Conservation (phyloP, 139 green algal species). For the Chlorella sp. region DNA sequence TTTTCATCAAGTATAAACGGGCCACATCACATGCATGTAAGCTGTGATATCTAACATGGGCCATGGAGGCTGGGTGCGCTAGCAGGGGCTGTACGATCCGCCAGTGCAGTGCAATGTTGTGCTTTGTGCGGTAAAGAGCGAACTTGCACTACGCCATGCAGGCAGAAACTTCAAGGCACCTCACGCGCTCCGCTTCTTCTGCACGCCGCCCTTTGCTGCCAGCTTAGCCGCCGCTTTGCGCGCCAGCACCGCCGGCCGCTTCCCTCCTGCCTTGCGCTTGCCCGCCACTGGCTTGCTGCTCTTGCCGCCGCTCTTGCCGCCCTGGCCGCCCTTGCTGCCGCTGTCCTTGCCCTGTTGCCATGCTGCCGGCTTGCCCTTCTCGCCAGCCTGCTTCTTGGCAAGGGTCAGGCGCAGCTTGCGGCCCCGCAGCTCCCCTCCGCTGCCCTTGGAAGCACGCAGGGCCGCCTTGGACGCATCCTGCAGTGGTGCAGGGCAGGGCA, state of each 20-base stretch:
- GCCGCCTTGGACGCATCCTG: constrained; percentile 28
- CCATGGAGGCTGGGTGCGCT: too few species aligned
- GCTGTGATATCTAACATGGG: too few species aligned
- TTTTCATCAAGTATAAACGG: too few species aligned
- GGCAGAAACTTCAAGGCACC: too few species aligned
- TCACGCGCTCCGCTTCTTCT: too few species aligned
- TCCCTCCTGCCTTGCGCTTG: constrained; percentile 31
- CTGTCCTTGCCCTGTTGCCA: constrained; percentile 18
- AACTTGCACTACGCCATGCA: too few species aligned
- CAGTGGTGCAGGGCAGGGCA: too few species aligned
- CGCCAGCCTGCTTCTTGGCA: constrained; percentile 7
- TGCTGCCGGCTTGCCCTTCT: neutral
- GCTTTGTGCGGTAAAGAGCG: too few species aligned
- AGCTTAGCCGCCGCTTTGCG: constrained; percentile 33
- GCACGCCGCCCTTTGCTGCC: too few species aligned
- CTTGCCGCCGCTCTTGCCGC: neutral
- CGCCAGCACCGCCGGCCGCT: constrained; percentile 56
- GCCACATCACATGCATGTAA: too few species aligned
- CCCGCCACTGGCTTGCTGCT: neutral
- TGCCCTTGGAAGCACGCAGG: constrained; percentile 33
- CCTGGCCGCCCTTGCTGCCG: neutral
- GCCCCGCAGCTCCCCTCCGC: constrained; percentile 41
- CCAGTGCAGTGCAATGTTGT: too few species aligned
- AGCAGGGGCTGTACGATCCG: too few species aligned
- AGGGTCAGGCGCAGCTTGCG: constrained; percentile 56